A percentile compares a stretch with the other conserved stretches of the same genome.
Conservation (phyloP, 2,329 filamentous ascomycete species). For the Apiospora marii region DNA sequence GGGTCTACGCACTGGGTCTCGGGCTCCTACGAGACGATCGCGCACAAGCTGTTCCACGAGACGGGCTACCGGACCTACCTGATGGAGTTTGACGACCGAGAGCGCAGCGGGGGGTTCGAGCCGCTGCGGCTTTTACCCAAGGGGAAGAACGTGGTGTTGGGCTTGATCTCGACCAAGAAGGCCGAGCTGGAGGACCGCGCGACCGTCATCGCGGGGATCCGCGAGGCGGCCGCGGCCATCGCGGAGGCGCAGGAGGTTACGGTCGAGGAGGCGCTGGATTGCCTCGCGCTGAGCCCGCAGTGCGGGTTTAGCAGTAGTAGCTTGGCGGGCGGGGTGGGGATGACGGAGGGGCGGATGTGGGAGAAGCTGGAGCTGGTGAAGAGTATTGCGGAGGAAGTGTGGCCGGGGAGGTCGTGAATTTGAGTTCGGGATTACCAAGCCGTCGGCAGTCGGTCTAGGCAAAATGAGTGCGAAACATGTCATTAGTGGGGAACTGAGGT, state of each 20-base stretch:
- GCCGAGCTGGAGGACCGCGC: constrained; percentile 53
- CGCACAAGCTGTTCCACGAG: constrained; percentile 56
- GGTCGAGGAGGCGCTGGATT: constrained; percentile 60
- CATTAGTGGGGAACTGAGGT: not conserved
- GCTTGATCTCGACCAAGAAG: constrained; percentile 59
- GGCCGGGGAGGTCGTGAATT: constrained; percentile 25
- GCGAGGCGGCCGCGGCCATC: constrained; percentile 61
- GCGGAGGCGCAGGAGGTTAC: constrained; percentile 62
- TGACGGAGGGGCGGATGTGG: constrained; percentile 41
- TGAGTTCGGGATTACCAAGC: not conserved
- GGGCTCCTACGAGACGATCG: constrained; percentile 59
- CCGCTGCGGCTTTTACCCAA: constrained; percentile 55
- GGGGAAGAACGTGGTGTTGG: constrained; percentile 59
- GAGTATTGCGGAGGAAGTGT: constrained; percentile 36
- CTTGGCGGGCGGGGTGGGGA: constrained; percentile 37
- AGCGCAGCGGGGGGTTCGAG: constrained; percentile 58
- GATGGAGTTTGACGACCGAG: constrained; percentile 59
- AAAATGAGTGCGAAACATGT: not conserved
- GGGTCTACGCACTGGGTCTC: constrained; percentile 58
- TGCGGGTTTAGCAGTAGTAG: constrained; percentile 52
- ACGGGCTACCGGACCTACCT: constrained; percentile 60
- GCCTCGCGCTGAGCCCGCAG: constrained; percentile 65
- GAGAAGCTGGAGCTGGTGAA: constrained; percentile 39
- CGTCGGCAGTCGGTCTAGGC: too few relatives aligned
- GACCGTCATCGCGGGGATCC: constrained; percentile 52